phyloP scores from a whole-genome alignment of 305 asterid genomes.

The Rubia peregrina region DNA sequence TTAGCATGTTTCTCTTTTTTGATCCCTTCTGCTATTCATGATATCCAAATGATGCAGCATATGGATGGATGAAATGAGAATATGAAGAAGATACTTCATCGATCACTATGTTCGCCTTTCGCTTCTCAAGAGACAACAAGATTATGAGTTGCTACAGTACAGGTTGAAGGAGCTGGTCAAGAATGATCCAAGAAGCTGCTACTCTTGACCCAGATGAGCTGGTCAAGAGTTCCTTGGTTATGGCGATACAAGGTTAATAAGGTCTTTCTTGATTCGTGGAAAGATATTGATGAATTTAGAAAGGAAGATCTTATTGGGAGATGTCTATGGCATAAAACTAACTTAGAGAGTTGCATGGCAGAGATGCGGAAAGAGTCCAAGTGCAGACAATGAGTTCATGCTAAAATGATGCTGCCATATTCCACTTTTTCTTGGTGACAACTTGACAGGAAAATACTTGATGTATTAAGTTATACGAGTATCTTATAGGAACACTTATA shows the following conservation, averaged over 20 bases:
- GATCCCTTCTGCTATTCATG: neutral
- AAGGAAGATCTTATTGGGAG: constrained; percentile 71
- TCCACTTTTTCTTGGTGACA: neutral
- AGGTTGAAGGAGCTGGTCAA: constrained; percentile 13
- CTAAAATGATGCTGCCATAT: neutral
- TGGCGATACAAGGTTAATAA: too few species aligned
- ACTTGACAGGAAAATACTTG: neutral
- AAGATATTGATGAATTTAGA: constrained; percentile 46
- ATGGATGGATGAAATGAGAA: constrained; percentile 69
- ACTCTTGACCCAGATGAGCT: too few species aligned
- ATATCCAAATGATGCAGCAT: constrained; percentile 28
- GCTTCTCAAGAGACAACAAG: too few species aligned
- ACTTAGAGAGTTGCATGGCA: constrained; percentile 62
- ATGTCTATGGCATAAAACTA: constrained; percentile 78
- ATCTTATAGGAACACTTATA: neutral
- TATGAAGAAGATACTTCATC: constrained; percentile 37
- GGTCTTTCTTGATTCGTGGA: constrained; percentile 61
- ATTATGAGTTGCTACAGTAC: constrained; percentile 14
- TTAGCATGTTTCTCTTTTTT: too few species aligned
- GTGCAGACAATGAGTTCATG: constrained; percentile 54
- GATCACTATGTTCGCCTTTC: too few species aligned
- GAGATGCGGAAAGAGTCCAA: constrained; percentile 91
- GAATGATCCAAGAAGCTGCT: too few species aligned
- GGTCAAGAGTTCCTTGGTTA: too few species aligned
- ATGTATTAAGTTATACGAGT: neutral